Conservation (phyloP, 2,329 filamentous ascomycete species). For the Fusarium brachygibbosum region DNA sequence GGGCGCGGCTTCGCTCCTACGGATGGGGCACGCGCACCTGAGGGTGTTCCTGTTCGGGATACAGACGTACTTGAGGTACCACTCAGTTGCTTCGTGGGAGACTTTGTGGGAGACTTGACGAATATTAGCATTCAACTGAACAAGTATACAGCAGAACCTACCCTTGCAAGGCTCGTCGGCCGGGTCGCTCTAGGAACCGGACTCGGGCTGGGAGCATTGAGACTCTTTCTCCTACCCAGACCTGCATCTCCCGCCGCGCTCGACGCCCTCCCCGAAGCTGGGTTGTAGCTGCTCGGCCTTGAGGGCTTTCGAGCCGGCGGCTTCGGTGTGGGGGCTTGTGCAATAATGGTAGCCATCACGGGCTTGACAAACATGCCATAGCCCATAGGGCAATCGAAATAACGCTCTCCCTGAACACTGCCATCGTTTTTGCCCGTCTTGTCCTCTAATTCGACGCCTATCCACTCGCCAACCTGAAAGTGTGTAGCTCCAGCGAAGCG, state of each 20-base stretch:
- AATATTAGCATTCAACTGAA: conserved; percentile 35
- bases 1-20: conserved; percentile 66
- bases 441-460: conserved; percentile 89
- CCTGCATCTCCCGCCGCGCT: conserved; percentile 65
- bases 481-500: conserved; percentile 84
- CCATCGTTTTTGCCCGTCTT: conserved; percentile 93
- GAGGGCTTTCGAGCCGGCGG: conserved; percentile 57
- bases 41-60: conserved; percentile 75
- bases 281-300: conserved; percentile 65
- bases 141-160: conserved; percentile 53
- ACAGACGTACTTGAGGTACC: conserved; percentile 69
- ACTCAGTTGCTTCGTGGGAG: conserved; percentile 79
- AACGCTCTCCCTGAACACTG: conserved; percentile 86
- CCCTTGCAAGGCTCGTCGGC: conserved; percentile 69
- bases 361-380: conserved; percentile 88
- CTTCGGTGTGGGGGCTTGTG: conserved; percentile 60
- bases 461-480: conserved; percentile 87
- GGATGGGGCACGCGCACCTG: conserved; percentile 64
- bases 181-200: conserved; percentile 71
- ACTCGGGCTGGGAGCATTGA: conserved; percentile 80
- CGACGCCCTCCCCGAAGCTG: conserved; percentile 56
- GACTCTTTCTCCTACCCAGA: conserved; percentile 73
- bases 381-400: conserved; percentile 86
- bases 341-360: conserved; percentile 72
- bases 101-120: conserved; percentile 79